Conservation (phyloP, 345 rosid species). For the Murraya paniculata region DNA sequence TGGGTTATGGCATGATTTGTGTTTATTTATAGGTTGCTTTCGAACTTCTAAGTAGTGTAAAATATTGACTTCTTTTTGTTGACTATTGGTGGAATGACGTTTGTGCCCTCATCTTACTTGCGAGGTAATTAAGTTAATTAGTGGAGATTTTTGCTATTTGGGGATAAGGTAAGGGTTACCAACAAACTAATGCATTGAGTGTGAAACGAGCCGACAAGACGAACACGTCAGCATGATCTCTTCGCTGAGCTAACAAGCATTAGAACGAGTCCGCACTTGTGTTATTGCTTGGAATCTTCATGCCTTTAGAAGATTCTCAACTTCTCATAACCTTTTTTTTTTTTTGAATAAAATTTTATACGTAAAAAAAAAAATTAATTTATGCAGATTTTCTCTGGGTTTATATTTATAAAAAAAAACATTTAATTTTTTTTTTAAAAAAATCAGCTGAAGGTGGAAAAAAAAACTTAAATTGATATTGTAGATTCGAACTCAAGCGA, state of each 20-base stretch:
- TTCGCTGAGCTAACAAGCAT: slow-evolving; percentile 16
- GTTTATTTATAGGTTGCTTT: slow-evolving; percentile 25
- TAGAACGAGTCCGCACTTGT: slow-evolving; percentile 3
- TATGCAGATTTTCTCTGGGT: too few relatives aligned
- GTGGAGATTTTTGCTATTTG: not conserved
- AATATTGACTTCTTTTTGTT: not conserved
- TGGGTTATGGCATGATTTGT: not conserved
- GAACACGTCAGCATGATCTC: slow-evolving; percentile 30
- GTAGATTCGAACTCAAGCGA: too few relatives aligned
- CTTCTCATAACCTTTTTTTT: not conserved
- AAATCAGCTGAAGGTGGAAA: too few relatives aligned
- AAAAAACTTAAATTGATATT: too few relatives aligned
- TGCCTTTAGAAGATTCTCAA: slow-evolving; percentile 10
- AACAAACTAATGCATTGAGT: too few relatives aligned
- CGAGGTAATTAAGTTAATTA: not conserved
- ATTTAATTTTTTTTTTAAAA: too few relatives aligned
- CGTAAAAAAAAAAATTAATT: too few relatives aligned
- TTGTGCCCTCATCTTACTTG: slow-evolving; percentile 21
- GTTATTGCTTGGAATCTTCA: slow-evolving; percentile 14
- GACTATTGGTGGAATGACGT: slow-evolving; percentile 34
- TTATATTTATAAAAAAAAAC: too few relatives aligned
- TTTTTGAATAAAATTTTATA: too few relatives aligned
- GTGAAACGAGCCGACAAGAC: not conserved
- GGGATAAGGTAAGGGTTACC: not conserved
- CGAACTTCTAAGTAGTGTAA: not conserved